Base-by-base conservation (phyloP, 2,329 filamentous ascomycete genomes). In the Hawksworthiomyces lignivorus region DNA sequence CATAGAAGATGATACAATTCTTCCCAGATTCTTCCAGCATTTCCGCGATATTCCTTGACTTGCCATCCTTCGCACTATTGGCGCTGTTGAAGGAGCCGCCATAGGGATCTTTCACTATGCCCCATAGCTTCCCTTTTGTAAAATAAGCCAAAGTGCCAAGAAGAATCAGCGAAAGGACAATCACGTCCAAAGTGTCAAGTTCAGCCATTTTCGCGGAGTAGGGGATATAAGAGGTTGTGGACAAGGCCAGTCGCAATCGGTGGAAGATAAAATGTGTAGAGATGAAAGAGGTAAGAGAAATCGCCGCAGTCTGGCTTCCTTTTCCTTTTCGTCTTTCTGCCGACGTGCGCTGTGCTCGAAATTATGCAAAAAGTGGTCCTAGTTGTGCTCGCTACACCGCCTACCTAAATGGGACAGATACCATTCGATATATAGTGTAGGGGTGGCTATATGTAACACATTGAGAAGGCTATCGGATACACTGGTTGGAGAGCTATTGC, bases 1-100 rank as follows among this genome's bases (percentile, higher is more conserved):
- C 92, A 62, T 96, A 98, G 72, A 98, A 96, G 56, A 98, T 84
- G 51, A 98, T 83, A 63, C 90, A 96, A 69, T 98, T 97, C 72
- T 97, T 98, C 63, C 82, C 83, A 10, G 80, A 82, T 69, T 97
- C 88, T 18, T 96, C 86, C 81, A 98, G 84, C 69, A 94, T 94
- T 73, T 97, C 86, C 47, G 96, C 61, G 50, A 98, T 89, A 63
- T 96, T 89, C 54, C 92, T 76, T 47, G 89, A 90, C 70, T 88
- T 89, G 53, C 82, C 87, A 9, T 84, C 73, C 68, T 87, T 94
- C 50, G 73, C 72, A 51, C 75, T 77, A 63, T 77, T 79, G 58
- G 77, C 76, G 60, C 77, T 80, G 54, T 81, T 73, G 55, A 87
- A 78, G 39, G 84, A 79, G 56, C 73, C 77, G 52, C 86, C 85